Conservation (phyloP, 345 rosid genomes). For the Brassica incana region DNA sequence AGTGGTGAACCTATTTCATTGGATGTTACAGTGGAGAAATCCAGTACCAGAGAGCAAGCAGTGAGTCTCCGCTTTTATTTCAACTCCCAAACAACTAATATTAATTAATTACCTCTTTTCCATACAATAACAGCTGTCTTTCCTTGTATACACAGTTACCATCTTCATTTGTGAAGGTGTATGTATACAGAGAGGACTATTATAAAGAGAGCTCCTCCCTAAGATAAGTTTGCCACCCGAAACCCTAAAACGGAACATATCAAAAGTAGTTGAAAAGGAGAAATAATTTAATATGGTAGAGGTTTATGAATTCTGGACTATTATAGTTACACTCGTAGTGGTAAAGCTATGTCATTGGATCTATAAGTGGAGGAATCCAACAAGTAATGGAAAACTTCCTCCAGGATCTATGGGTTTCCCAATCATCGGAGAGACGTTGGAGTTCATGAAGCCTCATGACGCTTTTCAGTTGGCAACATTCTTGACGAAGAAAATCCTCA, state of each 20-base stretch:
- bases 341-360: conserved; percentile 12
- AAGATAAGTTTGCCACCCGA: background rate
- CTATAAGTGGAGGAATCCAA: conserved; percentile 22
- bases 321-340: background rate
- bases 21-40: background rate
- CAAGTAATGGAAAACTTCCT: conserved; percentile 19
- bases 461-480: background rate
- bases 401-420: conserved; percentile 34
- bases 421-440: conserved; percentile 33
- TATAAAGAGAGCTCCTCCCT: background rate
- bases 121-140: background rate
- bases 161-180: background rate
- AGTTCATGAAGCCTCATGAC: conserved; percentile 23
- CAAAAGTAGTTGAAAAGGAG: background rate
- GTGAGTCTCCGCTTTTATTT: background rate
- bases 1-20: background rate
- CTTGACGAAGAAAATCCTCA: background rate
- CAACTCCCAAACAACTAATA: background rate
- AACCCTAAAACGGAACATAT: background rate
- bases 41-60: background rate
- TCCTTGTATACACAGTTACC: background rate
- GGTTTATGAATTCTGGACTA: background rate
- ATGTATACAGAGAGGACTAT: background rate
- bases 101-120: background rate
- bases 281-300: conserved; percentile 6